Base-by-base conservation (phyloP, 1,284 basidiomycete species). In the Clitocybe nebularis region DNA sequence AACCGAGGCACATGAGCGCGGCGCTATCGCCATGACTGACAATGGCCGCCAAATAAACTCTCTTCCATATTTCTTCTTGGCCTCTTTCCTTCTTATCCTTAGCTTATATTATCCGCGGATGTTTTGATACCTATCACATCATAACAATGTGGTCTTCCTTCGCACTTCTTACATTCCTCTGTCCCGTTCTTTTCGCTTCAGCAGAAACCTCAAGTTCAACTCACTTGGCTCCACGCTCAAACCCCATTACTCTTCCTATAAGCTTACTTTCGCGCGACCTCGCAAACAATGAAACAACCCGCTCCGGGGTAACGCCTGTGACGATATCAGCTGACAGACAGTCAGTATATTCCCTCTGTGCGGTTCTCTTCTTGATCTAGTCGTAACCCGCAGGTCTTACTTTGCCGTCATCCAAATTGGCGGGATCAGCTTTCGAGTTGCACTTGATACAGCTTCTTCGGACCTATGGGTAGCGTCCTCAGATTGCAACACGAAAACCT, bases 361-460 rank as follows among this genome's bases (percentile, higher is more conserved):
- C 20, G 25, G 16, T 40, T 17, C 37, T 11, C 5, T 45, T 36
- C 11, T 6, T 3, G 20, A 13, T 24, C 29, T 41, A 38, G 20
- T 23, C 11, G 19, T 37, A 39, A 24, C 44, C 10, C 41, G 25
- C 40, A 85, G 82, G 55, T 78, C 84, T 3, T 89, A 86, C 54
- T 87, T 76, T 53, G 64, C 73, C 11, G 60, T 84, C 32, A 67
- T 86, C 36, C 60, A 72, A 45, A 64, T 71, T 28, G 86, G 84
- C 28, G 65, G 69, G 45, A 74, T 84, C 48, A 76, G 62, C 53
- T 83, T 87, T 51, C 79, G 84, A 11, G 74, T 81, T n/a, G 75
- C 76, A 0, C 62, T 89, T 29, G 85, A 89, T 59, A 88, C 86
- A 1, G 87, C 71, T n/a, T 89, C 86, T 3, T 72, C 84, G 8